Conservation (phyloP, 148 eudicot genomes). For the Rhododendron griersonianum region DNA sequence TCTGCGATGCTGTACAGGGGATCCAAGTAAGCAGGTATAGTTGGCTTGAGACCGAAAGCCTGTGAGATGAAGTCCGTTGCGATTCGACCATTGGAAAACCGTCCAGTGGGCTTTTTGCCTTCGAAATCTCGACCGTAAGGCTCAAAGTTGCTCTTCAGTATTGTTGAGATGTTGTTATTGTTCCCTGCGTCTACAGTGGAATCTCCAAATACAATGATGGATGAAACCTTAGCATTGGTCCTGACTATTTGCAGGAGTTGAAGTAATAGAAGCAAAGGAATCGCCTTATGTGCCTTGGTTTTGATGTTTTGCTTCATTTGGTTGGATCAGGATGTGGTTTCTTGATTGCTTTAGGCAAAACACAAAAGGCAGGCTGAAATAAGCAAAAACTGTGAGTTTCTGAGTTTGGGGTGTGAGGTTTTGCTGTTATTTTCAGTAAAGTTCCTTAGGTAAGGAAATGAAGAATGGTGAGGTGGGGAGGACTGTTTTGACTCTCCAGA, state of each 20-base stretch:
- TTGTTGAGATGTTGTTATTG: constrained; percentile 17
- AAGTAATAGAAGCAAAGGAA: constrained; percentile 1
- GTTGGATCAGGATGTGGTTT: not conserved
- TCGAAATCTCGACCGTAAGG: constrained; percentile 22
- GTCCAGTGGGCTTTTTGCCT: constrained; percentile 17
- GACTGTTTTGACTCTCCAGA: not conserved
- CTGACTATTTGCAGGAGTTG: constrained; percentile 13
- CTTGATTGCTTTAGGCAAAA: not conserved
- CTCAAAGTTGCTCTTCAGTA: constrained; percentile 16
- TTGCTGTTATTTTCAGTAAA: not conserved
- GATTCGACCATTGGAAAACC: constrained; percentile 23
- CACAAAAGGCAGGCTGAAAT: not conserved
- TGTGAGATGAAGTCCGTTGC: constrained; percentile 20
- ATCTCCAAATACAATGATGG: constrained; percentile 23
- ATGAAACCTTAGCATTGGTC: constrained; percentile 13
- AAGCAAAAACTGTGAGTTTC: not conserved
- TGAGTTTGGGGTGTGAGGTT: not conserved
- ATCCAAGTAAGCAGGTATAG: constrained; percentile 23
- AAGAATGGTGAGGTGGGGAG: not conserved
- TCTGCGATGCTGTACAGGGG: constrained; percentile 12
- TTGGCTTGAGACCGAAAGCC: constrained; percentile 24
- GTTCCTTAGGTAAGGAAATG: not conserved
- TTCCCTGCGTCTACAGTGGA: constrained; percentile 25
- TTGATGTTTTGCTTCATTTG: not conserved
- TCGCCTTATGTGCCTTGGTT: not conserved